These are phyloP conservation scores for Ehretia macrophylla DNA, from an alignment of 257 asterid species.

Conservation along the genomic window DNA sequence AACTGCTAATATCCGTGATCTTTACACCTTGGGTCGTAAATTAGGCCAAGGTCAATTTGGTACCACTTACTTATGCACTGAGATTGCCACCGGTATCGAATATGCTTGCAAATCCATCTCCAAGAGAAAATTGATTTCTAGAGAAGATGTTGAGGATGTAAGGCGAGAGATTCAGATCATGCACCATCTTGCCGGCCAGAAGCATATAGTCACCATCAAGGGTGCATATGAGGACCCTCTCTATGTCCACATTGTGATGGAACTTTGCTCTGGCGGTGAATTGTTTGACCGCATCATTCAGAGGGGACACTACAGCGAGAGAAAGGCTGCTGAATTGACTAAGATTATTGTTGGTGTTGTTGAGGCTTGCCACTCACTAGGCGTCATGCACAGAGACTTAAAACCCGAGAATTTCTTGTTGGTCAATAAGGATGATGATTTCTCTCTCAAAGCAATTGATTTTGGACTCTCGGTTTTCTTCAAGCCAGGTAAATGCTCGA, in stretches of 20 bases:
- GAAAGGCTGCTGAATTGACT: slow-evolving; percentile 83
- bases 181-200: slow-evolving; percentile 94
- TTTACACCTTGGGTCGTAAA: slow-evolving; percentile 72
- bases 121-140: slow-evolving; percentile 81
- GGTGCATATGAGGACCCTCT: slow-evolving; percentile 88
- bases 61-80: slow-evolving; percentile 74
- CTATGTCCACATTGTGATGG: slow-evolving; percentile 94
- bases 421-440: slow-evolving; percentile 85
- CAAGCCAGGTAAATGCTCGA: slow-evolving; percentile 67
- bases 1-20: slow-evolving; percentile 73
- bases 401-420: slow-evolving; percentile 91
- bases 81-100: slow-evolving; percentile 46
- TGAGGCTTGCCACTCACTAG: slow-evolving; percentile 94
- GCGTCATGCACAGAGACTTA: slow-evolving; percentile 94
- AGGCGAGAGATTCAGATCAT: slow-evolving; percentile 95
- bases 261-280: slow-evolving; percentile 87
- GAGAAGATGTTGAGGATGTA: slow-evolving; percentile 86
- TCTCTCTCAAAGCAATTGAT: slow-evolving; percentile 91
- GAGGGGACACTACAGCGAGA: slow-evolving; percentile 88
- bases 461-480: slow-evolving; percentile 96
- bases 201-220: slow-evolving; percentile 76
- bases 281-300: slow-evolving; percentile 87
- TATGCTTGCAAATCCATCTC: slow-evolving; percentile 89
- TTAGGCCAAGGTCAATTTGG: slow-evolving; percentile 94
- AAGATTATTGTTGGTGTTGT: slow-evolving; percentile 89